Conservation (phyloP, 768 basidiomycete genomes). For the Pisolithus albus region DNA sequence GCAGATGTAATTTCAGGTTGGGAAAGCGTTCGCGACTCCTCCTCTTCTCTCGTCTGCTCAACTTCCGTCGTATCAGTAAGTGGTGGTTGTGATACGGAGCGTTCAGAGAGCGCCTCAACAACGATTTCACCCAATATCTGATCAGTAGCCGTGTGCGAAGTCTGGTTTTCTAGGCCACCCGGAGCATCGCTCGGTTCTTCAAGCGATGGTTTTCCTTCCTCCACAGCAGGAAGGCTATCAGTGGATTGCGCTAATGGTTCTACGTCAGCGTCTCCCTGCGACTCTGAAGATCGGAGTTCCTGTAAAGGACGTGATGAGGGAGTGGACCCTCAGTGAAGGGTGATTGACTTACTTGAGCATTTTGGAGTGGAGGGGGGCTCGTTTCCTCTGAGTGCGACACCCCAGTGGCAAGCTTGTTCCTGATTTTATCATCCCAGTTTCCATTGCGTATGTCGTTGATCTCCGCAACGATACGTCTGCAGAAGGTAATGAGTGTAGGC, state of each 20-base stretch:
- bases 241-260: slow-evolving; percentile 5
- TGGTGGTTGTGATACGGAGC: not conserved
- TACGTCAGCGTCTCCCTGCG: slow-evolving; percentile 1
- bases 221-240: not conserved
- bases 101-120: slow-evolving; percentile 6
- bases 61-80: slow-evolving; percentile 5
- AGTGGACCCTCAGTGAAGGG: not conserved
- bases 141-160: not conserved
- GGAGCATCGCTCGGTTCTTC: not conserved
- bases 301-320: not conserved
- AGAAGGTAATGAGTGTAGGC: not conserved
- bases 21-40: not conserved
- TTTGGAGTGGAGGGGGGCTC: not conserved
- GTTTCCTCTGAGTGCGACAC: not conserved
- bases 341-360: slow-evolving; percentile 7
- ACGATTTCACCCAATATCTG: not conserved
- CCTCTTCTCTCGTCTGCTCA: slow-evolving; percentile 8
- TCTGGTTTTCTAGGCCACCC: slow-evolving; percentile 5
- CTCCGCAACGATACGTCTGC: slow-evolving; percentile 60
- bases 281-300: slow-evolving; percentile 5
- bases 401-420: slow-evolving; percentile 22
- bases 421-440: slow-evolving; percentile 51
- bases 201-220: not conserved
- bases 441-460: slow-evolving; percentile 73
- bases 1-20: slow-evolving; percentile 3